Evolutionary conservation across 768 basidiomycete genomes (phyloP), one percentile per base, ranked within the genome.

Genomic region (Mycena belliarum): DNA sequence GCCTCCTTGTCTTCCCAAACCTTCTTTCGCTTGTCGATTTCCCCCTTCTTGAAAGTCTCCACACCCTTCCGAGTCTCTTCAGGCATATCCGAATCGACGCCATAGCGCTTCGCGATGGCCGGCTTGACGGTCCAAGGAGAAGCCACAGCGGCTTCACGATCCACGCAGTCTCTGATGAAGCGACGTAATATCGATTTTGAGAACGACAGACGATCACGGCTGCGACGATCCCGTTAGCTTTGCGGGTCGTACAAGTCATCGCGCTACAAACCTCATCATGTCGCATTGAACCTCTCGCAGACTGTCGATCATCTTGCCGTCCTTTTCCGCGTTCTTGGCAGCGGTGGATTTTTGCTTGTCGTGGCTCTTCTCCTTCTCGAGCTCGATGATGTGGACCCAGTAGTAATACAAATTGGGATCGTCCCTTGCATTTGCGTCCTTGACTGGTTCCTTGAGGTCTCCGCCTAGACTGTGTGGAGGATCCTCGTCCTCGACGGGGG

Each of bases 81-180:
- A 0, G 93, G 86, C 90, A 95, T 94, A 50, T 90, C 78, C 24
- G 83, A 85, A 60, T 88, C 85, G 28, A 99, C 87, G 12, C 90
- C 91, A 73, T 94, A 97, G 52, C 87, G 84, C 57, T 82, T 82
- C 1, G 94, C 95, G 54, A 98, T 89, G 7, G 79, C 74, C 2
- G 84, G 84, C 71, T 98, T 98, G 28, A 98, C 95, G 2, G 87
- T 88, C 97, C 97, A 99, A 7, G 97, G 96, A 1, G 93, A 92
- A 9, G 93, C 94, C 25, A 96, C 89, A 10, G 93, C 89, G 16
- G 93, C 82, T 63, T 96, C 94, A 32, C 97, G 87, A 66, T 93
- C 89, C 3, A 99, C 90, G 66, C 94, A 96, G 68, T 98, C 97
- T 60, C 93, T 88, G 56, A 99, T 91, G 74, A 96, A 98, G 16